Base-by-base conservation (phyloP, 306 rosid species). In the Hippophae rhamnoides region DNA sequence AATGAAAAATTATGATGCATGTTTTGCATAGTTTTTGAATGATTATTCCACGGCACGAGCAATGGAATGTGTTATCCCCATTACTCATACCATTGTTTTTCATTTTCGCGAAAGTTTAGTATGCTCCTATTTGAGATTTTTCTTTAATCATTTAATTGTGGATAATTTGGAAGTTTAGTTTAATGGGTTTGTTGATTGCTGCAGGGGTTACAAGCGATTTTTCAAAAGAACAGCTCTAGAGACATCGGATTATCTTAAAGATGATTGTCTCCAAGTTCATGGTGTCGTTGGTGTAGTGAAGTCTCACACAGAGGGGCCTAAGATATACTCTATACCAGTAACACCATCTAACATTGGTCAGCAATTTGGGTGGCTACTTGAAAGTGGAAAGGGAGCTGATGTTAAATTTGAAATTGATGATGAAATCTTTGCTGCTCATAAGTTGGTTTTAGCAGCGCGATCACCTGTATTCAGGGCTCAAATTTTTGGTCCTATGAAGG, bases 391-490 rank as follows among this genome's bases (percentile, higher is more conserved):
- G 70, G 86, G 90, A 51, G 70, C 78, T 48, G 97, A 89, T 72
- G 86, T 89, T 51, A 81, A 41, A 64, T 89, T 89, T 58, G 86
- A 85, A 77, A 84, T 89, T 53, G 71, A 75, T 12, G 95, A 81
- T 10, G 97, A 89, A 74, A 44, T 5, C 56, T 83, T 83, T 60
- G 52, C 76, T 50, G 90, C 89, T 59, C 97, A 89, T 72, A 89
- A 89, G 75, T 69, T 89, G 78, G 79, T 89, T 25, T 64, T 89
- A 49, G 94, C 95, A 25, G 89, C 90, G 25, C 97, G 95, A 12
- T 85, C 97, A 43, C 97, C 97, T 46, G 97, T 89, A 42, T 85
- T 89, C 74, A 70, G 85, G 67, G 97, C 97, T 54, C 97, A 85
- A 70, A 84, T 89, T 60, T 73, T 77, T 77, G 97, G 97, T 75